A percentile compares a stretch with the other conserved stretches of the same genome.
These are phyloP conservation scores for Termitomyces sp. DNA, from an alignment of 768 basidiomycete genomes.

Conservation along the genomic window DNA sequence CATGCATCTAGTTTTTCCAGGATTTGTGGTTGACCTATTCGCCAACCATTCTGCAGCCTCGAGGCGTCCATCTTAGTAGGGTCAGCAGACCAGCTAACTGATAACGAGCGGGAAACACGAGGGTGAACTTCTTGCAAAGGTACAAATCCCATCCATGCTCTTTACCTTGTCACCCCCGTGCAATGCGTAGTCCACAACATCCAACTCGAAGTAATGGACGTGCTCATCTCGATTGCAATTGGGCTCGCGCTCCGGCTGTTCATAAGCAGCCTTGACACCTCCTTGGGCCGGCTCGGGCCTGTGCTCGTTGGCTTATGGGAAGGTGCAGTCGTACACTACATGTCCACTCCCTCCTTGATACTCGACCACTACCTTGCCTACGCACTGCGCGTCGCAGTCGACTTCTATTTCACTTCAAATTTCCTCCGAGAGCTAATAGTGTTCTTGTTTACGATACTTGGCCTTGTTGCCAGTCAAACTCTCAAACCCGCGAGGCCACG, in stretches of 20 bases:
- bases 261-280: conserved; percentile 22
- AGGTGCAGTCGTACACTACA: conserved; percentile 45
- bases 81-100: conserved; percentile 5
- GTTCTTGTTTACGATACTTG: conserved; percentile 35
- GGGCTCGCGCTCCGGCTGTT: conserved; percentile 41
- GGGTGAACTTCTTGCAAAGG: conserved; percentile 2
- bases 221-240: conserved; percentile 34
- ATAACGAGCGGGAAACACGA: conserved; percentile 9
- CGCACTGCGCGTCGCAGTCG: conserved; percentile 38
- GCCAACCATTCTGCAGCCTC: no score
- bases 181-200: conserved; percentile 10
- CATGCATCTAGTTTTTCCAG: no score
- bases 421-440: conserved; percentile 28
- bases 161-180: neutral
- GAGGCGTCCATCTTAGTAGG: conserved; percentile 1
- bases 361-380: conserved; percentile 40
- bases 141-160: conserved; percentile 1
- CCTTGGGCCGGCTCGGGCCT: conserved; percentile 25
- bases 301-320: conserved; percentile 62
- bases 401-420: conserved; percentile 36
- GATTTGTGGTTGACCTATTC: no score
- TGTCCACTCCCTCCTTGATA: conserved; percentile 23
- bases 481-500: conserved; percentile 24
- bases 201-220: conserved; percentile 32
- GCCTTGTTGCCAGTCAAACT: conserved; percentile 29